A percentile compares a stretch with the other conserved stretches of the same genome.
Conservation (phyloP, 2,329 filamentous ascomycete genomes). For the Paramyrothecium sp. region DNA sequence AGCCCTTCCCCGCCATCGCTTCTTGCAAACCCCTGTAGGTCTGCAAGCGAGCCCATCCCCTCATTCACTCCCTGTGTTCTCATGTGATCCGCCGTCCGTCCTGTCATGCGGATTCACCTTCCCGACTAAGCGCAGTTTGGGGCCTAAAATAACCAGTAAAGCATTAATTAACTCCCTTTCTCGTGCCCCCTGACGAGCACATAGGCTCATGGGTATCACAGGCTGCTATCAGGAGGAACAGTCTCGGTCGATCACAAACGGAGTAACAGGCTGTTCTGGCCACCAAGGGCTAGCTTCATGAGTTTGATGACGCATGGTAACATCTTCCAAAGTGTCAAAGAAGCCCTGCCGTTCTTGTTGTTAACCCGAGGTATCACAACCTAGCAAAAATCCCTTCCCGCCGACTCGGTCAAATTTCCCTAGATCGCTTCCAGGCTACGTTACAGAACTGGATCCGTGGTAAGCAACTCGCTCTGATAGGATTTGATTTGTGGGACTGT, state of each 20-base stretch:
- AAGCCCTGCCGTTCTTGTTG: no score
- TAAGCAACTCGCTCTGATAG: no score
- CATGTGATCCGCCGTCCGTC: background rate
- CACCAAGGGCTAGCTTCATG: background rate
- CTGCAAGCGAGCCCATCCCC: background rate
- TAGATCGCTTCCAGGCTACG: background rate
- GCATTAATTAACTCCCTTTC: background rate
- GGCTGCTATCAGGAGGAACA: background rate
- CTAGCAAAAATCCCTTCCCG: background rate
- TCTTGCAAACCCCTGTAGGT: background rate
- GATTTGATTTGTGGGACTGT: no score
- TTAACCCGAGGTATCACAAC: no score
- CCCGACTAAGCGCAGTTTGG: background rate
- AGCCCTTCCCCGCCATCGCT: no score
- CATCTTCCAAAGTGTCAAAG: no score
- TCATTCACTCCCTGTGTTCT: background rate
- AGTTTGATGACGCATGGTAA: no score
- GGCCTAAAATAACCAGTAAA: background rate
- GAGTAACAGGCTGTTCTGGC: background rate
- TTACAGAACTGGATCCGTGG: background rate
- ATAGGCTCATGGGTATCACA: background rate
- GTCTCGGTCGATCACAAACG: background rate
- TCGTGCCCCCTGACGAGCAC: background rate
- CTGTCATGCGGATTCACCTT: background rate
- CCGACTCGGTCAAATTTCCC: background rate